Conservation (phyloP, 768 basidiomycete genomes). For the Rhodotorula paludigena region DNA sequence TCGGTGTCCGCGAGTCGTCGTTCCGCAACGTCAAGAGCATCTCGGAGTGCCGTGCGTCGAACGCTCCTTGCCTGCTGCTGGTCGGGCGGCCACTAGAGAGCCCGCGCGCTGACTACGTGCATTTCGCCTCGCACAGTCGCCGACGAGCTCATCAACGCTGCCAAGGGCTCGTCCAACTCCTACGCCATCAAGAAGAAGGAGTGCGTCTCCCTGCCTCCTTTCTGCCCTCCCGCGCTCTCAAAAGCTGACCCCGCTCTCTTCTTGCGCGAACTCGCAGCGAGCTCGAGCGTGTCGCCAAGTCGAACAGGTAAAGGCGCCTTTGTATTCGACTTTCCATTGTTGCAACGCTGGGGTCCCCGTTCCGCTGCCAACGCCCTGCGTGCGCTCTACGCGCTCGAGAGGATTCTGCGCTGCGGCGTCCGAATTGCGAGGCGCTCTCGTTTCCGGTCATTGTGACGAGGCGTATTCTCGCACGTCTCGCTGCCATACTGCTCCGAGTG, state of each 20-base stretch:
- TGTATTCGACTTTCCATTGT: no score
- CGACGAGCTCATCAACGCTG: constrained; percentile 99
- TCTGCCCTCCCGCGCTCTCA: no score
- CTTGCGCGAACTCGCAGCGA: constrained; percentile 61
- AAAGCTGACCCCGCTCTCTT: constrained; percentile 57
- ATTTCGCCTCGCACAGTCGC: constrained; percentile 54
- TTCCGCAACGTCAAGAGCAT: constrained; percentile 99
- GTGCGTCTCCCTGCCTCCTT: not conserved
- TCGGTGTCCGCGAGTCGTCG: constrained; percentile 96
- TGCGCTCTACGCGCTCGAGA: no score
- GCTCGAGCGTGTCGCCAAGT: constrained; percentile 99
- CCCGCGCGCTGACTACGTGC: not conserved
- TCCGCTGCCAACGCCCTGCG: no score
- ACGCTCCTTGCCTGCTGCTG: not conserved
- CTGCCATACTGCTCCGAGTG: no score
- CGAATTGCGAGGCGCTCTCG: no score
- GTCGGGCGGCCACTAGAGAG: not conserved
- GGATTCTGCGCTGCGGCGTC: no score
- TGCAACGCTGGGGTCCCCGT: no score
- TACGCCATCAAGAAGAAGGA: constrained; percentile 84
- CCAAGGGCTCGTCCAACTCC: constrained; percentile 99
- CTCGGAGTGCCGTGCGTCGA: constrained; percentile 66
- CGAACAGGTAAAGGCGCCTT: constrained; percentile 77
- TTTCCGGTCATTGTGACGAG: no score
- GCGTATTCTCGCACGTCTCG: no score